These are phyloP conservation scores for Lasiodiplodia theobromae DNA, from an alignment of 2,329 filamentous ascomycete genomes.

Conservation along the genomic window DNA sequence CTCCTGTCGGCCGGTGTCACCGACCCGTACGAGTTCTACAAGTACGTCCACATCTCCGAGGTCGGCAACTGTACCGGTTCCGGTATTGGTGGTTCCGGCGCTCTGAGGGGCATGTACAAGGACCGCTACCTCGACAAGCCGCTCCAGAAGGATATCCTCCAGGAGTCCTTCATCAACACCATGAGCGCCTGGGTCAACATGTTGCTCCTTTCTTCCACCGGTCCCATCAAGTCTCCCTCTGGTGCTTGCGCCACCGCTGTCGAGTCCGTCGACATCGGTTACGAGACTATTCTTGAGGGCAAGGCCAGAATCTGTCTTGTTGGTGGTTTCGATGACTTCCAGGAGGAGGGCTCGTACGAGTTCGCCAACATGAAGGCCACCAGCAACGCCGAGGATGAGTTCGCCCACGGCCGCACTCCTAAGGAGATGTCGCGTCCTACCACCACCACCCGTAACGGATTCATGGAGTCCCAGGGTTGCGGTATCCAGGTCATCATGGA, in stretches of 20 bases:
- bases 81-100: constrained; percentile 93
- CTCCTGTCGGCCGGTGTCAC: constrained; percentile 94
- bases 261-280: constrained; percentile 96
- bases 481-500: constrained; percentile 99
- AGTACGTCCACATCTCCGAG: constrained; percentile 97
- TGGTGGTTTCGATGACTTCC: constrained; percentile 98
- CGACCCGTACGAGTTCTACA: constrained; percentile 99
- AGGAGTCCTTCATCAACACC: constrained; percentile 99
- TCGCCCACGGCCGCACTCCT: constrained; percentile 92
- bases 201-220: constrained; percentile 94
- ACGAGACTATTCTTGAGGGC: constrained; percentile 97
- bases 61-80: constrained; percentile 98
- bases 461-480: constrained; percentile 99
- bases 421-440: constrained; percentile 98
- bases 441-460: constrained; percentile 94
- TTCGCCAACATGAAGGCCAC: constrained; percentile 99
- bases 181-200: constrained; percentile 99
- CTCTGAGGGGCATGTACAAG: constrained; percentile 97
- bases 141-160: constrained; percentile 97
- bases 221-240: constrained; percentile 97
- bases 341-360: constrained; percentile 98
- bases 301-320: constrained; percentile 98
- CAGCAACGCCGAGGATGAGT: constrained; percentile 96
- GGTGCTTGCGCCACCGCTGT: constrained; percentile 97
- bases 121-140: constrained; percentile 97